Evolutionary conservation across 208 protist species (phyloP).

Genomic region (Trypanosoma rangeli): DNA sequence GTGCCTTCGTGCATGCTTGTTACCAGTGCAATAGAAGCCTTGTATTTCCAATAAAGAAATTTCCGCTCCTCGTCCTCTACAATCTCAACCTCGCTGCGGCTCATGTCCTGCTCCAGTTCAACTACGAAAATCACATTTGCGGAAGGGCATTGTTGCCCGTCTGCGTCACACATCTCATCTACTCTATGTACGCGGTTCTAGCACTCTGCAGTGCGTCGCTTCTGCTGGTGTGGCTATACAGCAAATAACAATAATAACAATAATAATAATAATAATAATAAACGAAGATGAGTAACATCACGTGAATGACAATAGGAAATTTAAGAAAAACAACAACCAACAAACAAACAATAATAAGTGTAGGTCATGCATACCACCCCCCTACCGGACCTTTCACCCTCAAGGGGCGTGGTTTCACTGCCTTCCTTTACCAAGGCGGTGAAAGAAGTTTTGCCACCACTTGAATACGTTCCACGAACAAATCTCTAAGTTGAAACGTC

Average conservation of each 20-base stretch:
- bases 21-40: background rate
- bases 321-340: background rate
- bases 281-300: background rate
- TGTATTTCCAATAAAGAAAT: background rate
- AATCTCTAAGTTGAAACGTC: too few species aligned
- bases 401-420: too few species aligned
- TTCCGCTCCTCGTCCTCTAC: constrained; percentile 19
- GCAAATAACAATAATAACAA: background rate
- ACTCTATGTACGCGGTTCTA: background rate
- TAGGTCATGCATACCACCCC: too few species aligned
- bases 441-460: too few species aligned
- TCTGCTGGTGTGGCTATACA: background rate
- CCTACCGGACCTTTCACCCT: too few species aligned
- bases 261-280: constrained; percentile 32
- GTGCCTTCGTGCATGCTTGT: background rate
- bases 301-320: background rate
- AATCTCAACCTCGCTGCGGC: constrained; percentile 21
- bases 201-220: background rate
- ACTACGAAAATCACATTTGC: background rate
- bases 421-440: too few species aligned
- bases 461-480: too few species aligned
- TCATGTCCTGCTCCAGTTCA: constrained; percentile 15
- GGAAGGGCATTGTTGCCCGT: background rate
- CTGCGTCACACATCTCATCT: constrained; percentile 4
- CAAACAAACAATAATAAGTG: too few species aligned